Base-by-base conservation (phyloP, 352 stramenopile species). In the Phytophthora pseudosyringae region DNA sequence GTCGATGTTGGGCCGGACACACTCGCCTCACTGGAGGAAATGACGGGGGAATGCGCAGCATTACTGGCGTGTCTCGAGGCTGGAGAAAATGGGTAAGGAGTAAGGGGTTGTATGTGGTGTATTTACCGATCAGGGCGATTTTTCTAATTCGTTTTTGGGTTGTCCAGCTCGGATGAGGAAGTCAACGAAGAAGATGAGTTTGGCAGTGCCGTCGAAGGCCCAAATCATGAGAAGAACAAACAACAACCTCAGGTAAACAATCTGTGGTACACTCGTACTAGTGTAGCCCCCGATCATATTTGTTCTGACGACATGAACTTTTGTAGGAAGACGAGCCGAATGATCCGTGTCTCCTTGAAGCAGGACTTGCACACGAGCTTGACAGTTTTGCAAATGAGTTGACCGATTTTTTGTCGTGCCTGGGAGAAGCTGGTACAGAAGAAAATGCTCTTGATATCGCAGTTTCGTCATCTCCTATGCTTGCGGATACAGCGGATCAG, bases 301-400 rank as follows among this genome's bases (percentile, higher is more conserved):
- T 28, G 18, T 31, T 48, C 15, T 57, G 36, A 58, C n/a, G 9
- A 33, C 18, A 16, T 33, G 28, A 1, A 54, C 5, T 18, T 26
- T 7, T 26, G 3, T 52, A 73, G 65, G 40, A 46, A 64, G 2
- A 48, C 3, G 38, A 39, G 11, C 5, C 15, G 21, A 21, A 39
- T 26, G 31, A 40, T 12, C 1, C n/a, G 26, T 4, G 5, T 7
- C 26, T 16, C 16, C 31, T 21, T 25, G 41, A 68, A 48, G 31
- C 48, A 3, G 49, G 41, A 1, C 58, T 84, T 28, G 49, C 48
- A 6, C 25, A 54, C 25, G 73, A 82, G 13, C 21, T 85, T 16
- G 61, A 70, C 11, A 64, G 9, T 0, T 79, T 79, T 53, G 67
- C 67, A 21, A 40, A 56, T 16, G 63, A 79, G 26, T 31, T 79